Evolutionary conservation across 257 asterid genomes (phyloP), one percentile per base, ranked within the genome.

Genomic region (Striga asiatica): DNA sequence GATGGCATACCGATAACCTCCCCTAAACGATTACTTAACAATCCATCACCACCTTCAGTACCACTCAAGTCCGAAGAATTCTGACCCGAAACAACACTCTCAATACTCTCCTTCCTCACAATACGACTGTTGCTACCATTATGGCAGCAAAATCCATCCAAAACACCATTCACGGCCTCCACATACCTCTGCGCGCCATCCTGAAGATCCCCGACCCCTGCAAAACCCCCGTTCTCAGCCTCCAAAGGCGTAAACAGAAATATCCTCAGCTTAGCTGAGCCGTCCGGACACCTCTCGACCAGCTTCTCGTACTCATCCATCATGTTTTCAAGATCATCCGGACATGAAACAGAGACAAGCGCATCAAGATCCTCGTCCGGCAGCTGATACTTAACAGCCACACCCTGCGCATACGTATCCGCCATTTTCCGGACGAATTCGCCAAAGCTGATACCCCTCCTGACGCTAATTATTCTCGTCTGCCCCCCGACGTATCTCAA

Each of bases 311-410:
- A 85, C 70, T 92, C 99, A 32, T 92, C 99, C 93, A 92, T 84
- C 99, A 92, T 92, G 72, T 92, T 92, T 54, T 88, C 99, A 39
- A 92, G 87, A 75, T 92, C 99, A 67, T 92, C 97, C 4, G 86
- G 66, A 58, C 95, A 83, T 6, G 97, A 84, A 79, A 92, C 93
- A 2, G 99, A 64, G 2, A 92, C 95, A 34, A 92, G 95, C 7
- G 97, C 94, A 69, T 92, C 99, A 34, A 92, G 94, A 65, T 85
- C 97, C 73, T 92, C 99, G 6, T 85, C 99, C 7, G 97, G 99
- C 65, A 92, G 78, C 78, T 92, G 95, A 66, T 92, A 92, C 80
- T 92, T 92, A 56, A 92, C 81, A 54, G 71, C 88, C 61, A 74
- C 80, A 68, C 74, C 77, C 57, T 76, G 88, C 13, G 70, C 76